Percentiles rank a stretch among this genome's conserved stretches.
These are phyloP conservation scores for Striga hermonthica DNA, from an alignment of 305 asterid genomes.

Conservation along the genomic window DNA sequence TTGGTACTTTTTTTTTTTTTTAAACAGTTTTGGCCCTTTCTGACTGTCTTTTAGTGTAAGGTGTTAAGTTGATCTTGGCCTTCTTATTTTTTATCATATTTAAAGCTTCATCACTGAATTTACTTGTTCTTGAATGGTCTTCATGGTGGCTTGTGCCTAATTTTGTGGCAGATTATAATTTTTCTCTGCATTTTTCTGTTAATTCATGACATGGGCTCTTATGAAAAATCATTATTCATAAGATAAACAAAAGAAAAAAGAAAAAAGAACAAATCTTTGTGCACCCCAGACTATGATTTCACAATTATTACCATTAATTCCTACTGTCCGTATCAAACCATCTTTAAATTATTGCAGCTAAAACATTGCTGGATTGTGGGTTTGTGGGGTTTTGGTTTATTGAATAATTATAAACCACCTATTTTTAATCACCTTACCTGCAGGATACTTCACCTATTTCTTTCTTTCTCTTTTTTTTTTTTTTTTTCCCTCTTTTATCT, in stretches of 20 bases:
- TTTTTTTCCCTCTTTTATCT: conserved; percentile 18
- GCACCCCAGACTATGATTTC: conserved; percentile 25
- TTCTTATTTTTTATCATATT: background rate
- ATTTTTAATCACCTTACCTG: conserved; percentile 24
- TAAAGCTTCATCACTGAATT: conserved; percentile 11
- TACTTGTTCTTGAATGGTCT: conserved; percentile 26
- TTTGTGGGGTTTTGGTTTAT: conserved; percentile 39
- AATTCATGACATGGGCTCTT: conserved; percentile 13
- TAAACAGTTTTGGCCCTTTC: background rate
- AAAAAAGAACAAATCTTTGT: background rate
- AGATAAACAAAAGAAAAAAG: no score
- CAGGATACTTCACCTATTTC: conserved; percentile 13
- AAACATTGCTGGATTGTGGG: conserved; percentile 39
- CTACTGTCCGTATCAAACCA: conserved; percentile 26
- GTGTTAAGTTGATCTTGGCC: background rate
- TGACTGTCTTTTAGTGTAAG: conserved; percentile 12
- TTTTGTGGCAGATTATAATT: background rate
- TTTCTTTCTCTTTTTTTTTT: background rate
- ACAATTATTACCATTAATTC: conserved; percentile 34
- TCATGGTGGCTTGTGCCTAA: background rate
- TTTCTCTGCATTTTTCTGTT: background rate
- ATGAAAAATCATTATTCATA: conserved; percentile 2
- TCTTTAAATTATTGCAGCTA: conserved; percentile 34
- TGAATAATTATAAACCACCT: conserved; percentile 17
- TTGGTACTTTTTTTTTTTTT: conserved; percentile 15